phyloP scores from a whole-genome alignment of 2,329 filamentous ascomycete species.

The Coniella vitis region DNA sequence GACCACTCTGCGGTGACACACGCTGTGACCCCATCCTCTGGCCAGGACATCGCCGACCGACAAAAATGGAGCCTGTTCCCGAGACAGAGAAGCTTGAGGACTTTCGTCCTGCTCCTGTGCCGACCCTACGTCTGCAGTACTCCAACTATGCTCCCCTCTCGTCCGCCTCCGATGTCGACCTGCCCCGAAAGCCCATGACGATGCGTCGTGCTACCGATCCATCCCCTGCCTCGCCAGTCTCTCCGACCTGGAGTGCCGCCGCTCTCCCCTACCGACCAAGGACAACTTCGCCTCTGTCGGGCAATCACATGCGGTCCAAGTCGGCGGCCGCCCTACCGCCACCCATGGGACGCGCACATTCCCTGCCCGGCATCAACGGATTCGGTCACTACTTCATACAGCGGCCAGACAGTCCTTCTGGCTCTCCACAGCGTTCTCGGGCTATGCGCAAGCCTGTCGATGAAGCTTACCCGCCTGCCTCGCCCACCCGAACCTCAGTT shows the following conservation, averaged over 20 bases:
- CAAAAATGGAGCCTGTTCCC: conserved; percentile 58
- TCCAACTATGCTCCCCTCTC: conserved; percentile 26
- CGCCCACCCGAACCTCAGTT: conserved; percentile 48
- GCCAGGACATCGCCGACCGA: conserved; percentile 19
- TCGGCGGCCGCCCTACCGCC: conserved; percentile 49
- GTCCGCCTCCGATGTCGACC: conserved; percentile 32
- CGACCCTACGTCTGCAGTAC: conserved; percentile 43
- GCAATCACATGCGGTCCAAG: conserved; percentile 49
- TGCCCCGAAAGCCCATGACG: conserved; percentile 43
- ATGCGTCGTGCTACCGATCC: conserved; percentile 55
- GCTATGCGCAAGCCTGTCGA: conserved; percentile 51
- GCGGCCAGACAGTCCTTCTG: conserved; percentile 45
- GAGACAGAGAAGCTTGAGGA: conserved; percentile 63
- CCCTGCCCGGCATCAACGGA: conserved; percentile 55
- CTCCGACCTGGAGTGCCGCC: conserved; percentile 42
- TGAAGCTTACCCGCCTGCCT: conserved; percentile 51
- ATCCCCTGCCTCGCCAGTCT: conserved; percentile 44
- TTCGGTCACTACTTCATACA: conserved; percentile 51
- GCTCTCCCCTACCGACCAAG: conserved; percentile 53
- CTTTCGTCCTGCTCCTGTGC: conserved; percentile 52
- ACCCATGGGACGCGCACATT: conserved; percentile 57
- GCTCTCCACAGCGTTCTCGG: conserved; percentile 46
- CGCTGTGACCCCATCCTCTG: not conserved
- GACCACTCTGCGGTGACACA: conserved; percentile 5
- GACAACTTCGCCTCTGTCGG: conserved; percentile 54